These are phyloP conservation scores for Plantago ovata DNA, from an alignment of 257 asterid genomes.

Conservation along the genomic window DNA sequence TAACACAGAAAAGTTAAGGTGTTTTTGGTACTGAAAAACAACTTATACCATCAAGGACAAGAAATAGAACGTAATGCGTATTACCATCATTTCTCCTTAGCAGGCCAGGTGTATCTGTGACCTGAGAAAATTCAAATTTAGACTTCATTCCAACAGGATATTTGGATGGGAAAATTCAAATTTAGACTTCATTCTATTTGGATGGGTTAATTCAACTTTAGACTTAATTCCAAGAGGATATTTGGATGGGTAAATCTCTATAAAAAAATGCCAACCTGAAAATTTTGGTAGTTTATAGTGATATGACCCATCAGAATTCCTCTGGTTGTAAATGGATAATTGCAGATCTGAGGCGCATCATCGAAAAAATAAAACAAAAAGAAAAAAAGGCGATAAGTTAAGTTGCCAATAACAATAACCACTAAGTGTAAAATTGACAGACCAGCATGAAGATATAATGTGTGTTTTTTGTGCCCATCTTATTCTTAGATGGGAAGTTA, in stretches of 20 bases:
- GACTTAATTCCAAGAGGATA: too few relatives aligned
- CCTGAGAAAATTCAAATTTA: slow-evolving; percentile 43
- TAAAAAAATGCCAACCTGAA: slow-evolving; percentile 37
- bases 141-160: slow-evolving; percentile 11
- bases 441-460: too few relatives aligned
- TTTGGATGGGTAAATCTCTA: slow-evolving; percentile 19
- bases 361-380: too few relatives aligned
- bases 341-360: slow-evolving; percentile 76
- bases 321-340: slow-evolving; percentile 96
- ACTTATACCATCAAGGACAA: slow-evolving; percentile 11
- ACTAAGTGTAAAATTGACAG: too few relatives aligned
- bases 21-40: slow-evolving; percentile 7
- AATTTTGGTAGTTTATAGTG: slow-evolving; percentile 70
- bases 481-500: too few relatives aligned
- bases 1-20: neutral
- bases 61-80: slow-evolving; percentile 20
- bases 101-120: slow-evolving; percentile 95
- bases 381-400: too few relatives aligned
- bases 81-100: slow-evolving; percentile 81
- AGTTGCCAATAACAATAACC: too few relatives aligned
- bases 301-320: slow-evolving; percentile 98
- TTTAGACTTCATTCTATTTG: too few relatives aligned
- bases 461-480: too few relatives aligned
- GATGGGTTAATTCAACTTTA: too few relatives aligned
- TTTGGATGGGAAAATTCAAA: too few relatives aligned